Conservation (phyloP, 1,284 basidiomycete species). For the Apiotrichum gracile region DNA sequence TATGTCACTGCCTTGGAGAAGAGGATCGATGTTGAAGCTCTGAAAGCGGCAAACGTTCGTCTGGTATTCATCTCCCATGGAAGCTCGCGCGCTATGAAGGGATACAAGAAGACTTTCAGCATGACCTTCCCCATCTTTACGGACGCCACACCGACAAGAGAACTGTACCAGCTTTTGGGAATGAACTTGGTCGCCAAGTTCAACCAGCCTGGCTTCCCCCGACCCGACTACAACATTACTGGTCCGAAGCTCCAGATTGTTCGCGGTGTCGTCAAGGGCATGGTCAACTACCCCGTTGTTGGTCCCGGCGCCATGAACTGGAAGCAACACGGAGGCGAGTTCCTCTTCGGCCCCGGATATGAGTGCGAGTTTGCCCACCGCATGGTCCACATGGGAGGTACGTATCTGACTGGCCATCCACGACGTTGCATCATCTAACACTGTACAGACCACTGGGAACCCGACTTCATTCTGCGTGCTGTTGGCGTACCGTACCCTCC, state of each 20-base stretch:
- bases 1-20: conserved; percentile 39
- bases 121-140: conserved; percentile 45
- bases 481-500: neutral
- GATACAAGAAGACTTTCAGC: conserved; percentile 39
- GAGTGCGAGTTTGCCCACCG: conserved; percentile 44
- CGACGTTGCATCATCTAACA: no score
- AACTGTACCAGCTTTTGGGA: conserved; percentile 41
- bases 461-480: neutral
- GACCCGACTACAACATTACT: neutral
- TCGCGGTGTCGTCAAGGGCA: conserved; percentile 34
- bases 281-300: conserved; percentile 32
- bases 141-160: conserved; percentile 20
- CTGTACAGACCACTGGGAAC: neutral
- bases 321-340: conserved; percentile 46
- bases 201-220: neutral
- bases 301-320: conserved; percentile 30
- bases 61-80: conserved; percentile 41
- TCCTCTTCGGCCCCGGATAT: conserved; percentile 34
- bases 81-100: conserved; percentile 44
- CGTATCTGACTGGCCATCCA: neutral
- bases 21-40: conserved; percentile 30
- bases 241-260: neutral
- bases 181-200: conserved; percentile 6
- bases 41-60: conserved; percentile 32
- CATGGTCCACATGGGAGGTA: conserved; percentile 22